Base-by-base conservation (phyloP, 78 protist genomes). In the Dictyostelium intermedium region DNA sequence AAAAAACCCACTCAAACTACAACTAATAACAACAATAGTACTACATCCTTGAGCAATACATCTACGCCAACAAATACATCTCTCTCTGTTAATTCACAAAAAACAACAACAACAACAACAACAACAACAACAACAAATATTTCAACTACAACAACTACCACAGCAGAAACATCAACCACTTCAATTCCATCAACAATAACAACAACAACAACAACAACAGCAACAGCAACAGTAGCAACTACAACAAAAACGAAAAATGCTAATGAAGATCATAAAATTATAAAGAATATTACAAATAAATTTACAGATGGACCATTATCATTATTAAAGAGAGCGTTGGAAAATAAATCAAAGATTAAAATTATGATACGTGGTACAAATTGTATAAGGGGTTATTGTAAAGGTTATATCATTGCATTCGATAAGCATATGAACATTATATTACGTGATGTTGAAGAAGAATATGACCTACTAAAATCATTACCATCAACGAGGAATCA, bases 391-490 rank as follows among this genome's bases (percentile, higher is more conserved):
- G 93, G 93, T n/a, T 34, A 30, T 79, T 79, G 85, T 30, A 41
- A 14, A 7, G 93, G 93, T 7, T 89, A 80, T 63, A 37, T 89
- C 11, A 34, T 89, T 23, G 93, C 83, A 39, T 89, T 89, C 18
- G 93, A 89, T 69, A 89, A 89, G 32, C 93, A 89, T 69, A 66
- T 18, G 60, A 89, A 89, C 66, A 69, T 89, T 0, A 89, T 89
- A 18, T n/a, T 89, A 27, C 66, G 73, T 3, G 93, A 89, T 80
- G 93, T 80, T 1, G 93, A 89, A 20, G 93, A 89, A 80, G 93
- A 89, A 66, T 83, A 83, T 63, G 73, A 63, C 1, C 37, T 9
- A 8, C 8, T 37, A 78, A 39, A 47, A 78, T 60, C 85, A 34
- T 20, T 41, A 9, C 53, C 53, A 41, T 41, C 82, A 76, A 30